Conservation (phyloP, 805 yeast species). For the Candida ulmi region DNA sequence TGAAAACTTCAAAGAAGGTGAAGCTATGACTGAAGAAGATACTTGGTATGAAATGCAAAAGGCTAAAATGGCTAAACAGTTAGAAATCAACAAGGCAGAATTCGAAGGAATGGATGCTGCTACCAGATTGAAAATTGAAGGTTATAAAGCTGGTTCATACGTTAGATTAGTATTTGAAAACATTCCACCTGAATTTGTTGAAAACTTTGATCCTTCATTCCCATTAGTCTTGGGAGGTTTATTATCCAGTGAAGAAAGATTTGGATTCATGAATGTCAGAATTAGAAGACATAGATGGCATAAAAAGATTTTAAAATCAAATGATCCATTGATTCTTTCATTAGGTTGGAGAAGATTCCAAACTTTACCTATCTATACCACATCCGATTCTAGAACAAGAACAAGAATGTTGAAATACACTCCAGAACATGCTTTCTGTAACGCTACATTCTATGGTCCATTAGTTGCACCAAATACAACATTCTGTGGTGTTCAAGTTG, state of each 20-base stretch:
- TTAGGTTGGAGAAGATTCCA: slow-evolving; percentile 99
- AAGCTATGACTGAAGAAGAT: slow-evolving; percentile 80
- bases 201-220: slow-evolving; percentile 76
- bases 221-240: slow-evolving; percentile 91
- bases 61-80: slow-evolving; percentile 93
- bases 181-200: slow-evolving; percentile 86
- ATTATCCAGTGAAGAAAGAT: slow-evolving; percentile 83
- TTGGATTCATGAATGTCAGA: slow-evolving; percentile 89
- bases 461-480: slow-evolving; percentile 96
- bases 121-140: slow-evolving; percentile 81
- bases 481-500: slow-evolving; percentile 89
- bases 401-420: slow-evolving; percentile 97
- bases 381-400: slow-evolving; percentile 95
- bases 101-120: slow-evolving; percentile 66
- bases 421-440: slow-evolving; percentile 96
- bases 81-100: slow-evolving; percentile 86
- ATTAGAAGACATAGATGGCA: slow-evolving; percentile 99
- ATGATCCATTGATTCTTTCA: slow-evolving; percentile 90
- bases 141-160: slow-evolving; percentile 89
- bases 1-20: slow-evolving; percentile 63
- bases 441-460: slow-evolving; percentile 95
- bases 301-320: slow-evolving; percentile 88
- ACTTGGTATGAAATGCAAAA: slow-evolving; percentile 98
- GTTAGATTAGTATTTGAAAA: slow-evolving; percentile 80
- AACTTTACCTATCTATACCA: slow-evolving; percentile 91